A percentile compares a stretch with the other conserved stretches of the same genome.
Conservation (phyloP, 2,329 filamentous ascomycete genomes). For the Herpotrichia juniperi region DNA sequence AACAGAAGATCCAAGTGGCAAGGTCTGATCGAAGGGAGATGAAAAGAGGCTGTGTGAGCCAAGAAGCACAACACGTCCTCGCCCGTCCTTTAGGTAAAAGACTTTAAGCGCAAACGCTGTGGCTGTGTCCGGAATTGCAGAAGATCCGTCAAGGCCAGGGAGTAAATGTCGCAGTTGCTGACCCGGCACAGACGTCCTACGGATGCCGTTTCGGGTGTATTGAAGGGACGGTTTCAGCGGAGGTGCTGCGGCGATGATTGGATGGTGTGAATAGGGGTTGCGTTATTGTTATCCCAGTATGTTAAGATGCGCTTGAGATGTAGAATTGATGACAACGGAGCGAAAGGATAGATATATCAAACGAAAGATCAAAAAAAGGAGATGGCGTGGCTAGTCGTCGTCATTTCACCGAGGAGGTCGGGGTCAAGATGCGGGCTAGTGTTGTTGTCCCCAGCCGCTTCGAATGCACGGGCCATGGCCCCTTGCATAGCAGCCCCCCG, state of each 20-base stretch:
- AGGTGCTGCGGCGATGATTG: background rate
- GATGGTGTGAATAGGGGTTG: background rate
- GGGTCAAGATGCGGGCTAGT: background rate
- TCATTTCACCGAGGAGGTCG: background rate
- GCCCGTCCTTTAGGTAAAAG: background rate
- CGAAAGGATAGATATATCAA: background rate
- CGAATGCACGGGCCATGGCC: background rate
- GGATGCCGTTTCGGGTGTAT: slow-evolving; percentile 6
- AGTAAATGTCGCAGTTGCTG: background rate
- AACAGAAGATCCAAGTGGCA: background rate
- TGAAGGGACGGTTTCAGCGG: slow-evolving; percentile 4
- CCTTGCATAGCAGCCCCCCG: slow-evolving; percentile 1
- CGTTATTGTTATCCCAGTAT: too few species aligned
- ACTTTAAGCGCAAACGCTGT: background rate
- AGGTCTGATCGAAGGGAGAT: background rate
- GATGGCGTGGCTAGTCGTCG: background rate
- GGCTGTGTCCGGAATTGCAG: slow-evolving; percentile 1
- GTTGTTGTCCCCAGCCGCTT: background rate
- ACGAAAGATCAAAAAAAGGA: background rate
- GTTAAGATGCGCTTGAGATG: too few species aligned
- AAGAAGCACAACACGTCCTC: background rate
- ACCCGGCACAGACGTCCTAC: background rate
- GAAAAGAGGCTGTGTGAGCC: slow-evolving; percentile 2
- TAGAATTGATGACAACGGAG: background rate
- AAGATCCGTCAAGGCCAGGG: background rate